Base-by-base conservation (phyloP, 768 basidiomycete genomes). In the Chalciporus pseudorubinellus region DNA sequence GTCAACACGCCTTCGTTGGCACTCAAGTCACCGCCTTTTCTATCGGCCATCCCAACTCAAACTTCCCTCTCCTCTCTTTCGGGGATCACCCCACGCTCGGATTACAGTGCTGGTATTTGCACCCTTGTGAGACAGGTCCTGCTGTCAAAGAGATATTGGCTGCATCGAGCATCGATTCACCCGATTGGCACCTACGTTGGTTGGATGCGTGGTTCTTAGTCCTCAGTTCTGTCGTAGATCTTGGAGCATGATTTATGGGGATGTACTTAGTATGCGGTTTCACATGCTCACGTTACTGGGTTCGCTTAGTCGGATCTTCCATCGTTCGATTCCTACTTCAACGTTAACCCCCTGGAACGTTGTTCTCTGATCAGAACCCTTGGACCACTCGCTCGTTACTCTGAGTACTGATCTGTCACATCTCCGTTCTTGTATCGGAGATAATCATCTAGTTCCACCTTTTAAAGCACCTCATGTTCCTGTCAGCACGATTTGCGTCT, bases 61-160 rank as follows among this genome's bases (percentile, higher is more conserved):
- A 80, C 6, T 87, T 92, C 60, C 89, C 93, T 10, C 67, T 94
- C 19, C 70, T 95, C 10, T 89, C 92, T 12, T 90, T 92, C 59
- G 89, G 89, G 9, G 93, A 95, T 51, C 93, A 95, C 60, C 93
- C 92, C 0, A 82, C 77, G 6, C 74, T 88, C 26, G 85, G 83
- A 19, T 81, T 73, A 3, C 84, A 85, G 9, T 84, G 82, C 49
- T 95, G 91, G 91, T 91, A 85, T 61, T 72, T 95, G 34, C 93
- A 95, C 65, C 93, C 93, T 10, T 95, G 93, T 65, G 84, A 89
- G 65, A 88, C 85, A 4, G 76, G 77, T 10, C 68, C 67, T 29
- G 80, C 83, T 1, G 80, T 95, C 1, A 71, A 72, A 20, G 92
- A 95, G 68, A 70, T 95, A 19, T 64, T 92, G 69, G 58, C 61